Percentiles rank a stretch among this genome's conserved stretches.
phyloP scores from a whole-genome alignment of 805 yeast genomes.

The Pichia thaimueangensis region DNA sequence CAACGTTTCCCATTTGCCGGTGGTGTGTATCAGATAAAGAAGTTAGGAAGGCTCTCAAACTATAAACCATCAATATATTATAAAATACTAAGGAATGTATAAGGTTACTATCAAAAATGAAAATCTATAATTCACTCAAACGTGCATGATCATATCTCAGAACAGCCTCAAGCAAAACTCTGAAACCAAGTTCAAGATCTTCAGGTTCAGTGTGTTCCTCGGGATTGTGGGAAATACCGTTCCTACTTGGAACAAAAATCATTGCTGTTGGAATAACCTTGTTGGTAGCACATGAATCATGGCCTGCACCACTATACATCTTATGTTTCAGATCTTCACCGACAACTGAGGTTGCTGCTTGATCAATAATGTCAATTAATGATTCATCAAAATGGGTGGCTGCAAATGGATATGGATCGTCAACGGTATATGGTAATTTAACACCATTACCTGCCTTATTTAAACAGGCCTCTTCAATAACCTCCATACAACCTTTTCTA shows the following conservation, averaged over 20 bases:
- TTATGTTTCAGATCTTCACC: constrained; percentile 38
- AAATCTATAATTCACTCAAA: constrained; percentile 5
- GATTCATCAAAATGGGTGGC: constrained; percentile 52
- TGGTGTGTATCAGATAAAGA: too few relatives aligned
- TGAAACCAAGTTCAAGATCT: constrained; percentile 54
- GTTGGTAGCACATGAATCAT: constrained; percentile 60
- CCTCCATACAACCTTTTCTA: constrained; percentile 33
- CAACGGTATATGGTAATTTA: constrained; percentile 38
- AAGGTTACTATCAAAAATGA: too few relatives aligned
- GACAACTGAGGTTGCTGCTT: constrained; percentile 44
- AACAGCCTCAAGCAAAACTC: constrained; percentile 48
- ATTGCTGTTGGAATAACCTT: constrained; percentile 59
- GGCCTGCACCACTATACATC: constrained; percentile 68
- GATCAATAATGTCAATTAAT: constrained; percentile 45
- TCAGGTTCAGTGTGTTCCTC: constrained; percentile 61
- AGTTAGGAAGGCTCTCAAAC: too few relatives aligned
- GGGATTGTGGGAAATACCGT: constrained; percentile 63
- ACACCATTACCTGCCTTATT: constrained; percentile 32
- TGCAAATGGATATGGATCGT: constrained; percentile 32
- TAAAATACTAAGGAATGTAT: too few relatives aligned
- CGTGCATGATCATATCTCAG: constrained; percentile 21
- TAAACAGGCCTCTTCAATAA: constrained; percentile 17
- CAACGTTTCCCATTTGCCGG: too few relatives aligned
- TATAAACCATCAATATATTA: too few relatives aligned
- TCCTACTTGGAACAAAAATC: constrained; percentile 65